A percentile compares a stretch with the other conserved stretches of the same genome.
Evolutionary conservation across 306 rosid species (phyloP).

Genomic region (Vachellia pachyceras): DNA sequence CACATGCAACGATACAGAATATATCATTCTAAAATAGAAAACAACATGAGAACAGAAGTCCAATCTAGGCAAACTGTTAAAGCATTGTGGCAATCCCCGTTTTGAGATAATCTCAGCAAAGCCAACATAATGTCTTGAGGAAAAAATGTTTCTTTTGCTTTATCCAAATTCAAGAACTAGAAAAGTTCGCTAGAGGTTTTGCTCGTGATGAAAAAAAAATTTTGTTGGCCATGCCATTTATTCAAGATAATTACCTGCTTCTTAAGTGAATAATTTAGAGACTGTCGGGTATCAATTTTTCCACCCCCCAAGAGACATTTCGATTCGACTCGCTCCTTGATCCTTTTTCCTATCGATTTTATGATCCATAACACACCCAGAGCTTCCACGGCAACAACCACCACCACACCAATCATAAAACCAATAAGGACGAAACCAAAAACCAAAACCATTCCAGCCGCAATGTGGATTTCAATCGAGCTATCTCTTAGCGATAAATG

Average conservation of each 20-base stretch:
- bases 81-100: neutral
- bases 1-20: neutral
- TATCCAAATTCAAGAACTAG: neutral
- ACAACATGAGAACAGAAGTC: neutral
- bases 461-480: constrained; percentile 4
- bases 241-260: constrained; percentile 68
- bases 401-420: constrained; percentile 66
- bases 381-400: constrained; percentile 62
- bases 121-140: neutral
- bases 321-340: constrained; percentile 35
- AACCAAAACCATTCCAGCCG: constrained; percentile 42
- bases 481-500: constrained; percentile 10
- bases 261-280: constrained; percentile 49
- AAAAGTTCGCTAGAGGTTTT: neutral
- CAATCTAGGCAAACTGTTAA: neutral
- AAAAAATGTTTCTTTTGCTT: neutral
- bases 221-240: too few species aligned
- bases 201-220: neutral
- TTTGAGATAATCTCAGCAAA: neutral
- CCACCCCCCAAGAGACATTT: constrained; percentile 1
- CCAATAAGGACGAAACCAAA: constrained; percentile 59
- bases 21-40: neutral
- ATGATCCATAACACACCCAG: constrained; percentile 51
- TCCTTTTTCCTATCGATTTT: constrained; percentile 53
- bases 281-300: constrained; percentile 51